Evolutionary conservation across 129 eudicot species (phyloP), one percentile per base, ranked within the genome.

Genomic region (Arctium minus): DNA sequence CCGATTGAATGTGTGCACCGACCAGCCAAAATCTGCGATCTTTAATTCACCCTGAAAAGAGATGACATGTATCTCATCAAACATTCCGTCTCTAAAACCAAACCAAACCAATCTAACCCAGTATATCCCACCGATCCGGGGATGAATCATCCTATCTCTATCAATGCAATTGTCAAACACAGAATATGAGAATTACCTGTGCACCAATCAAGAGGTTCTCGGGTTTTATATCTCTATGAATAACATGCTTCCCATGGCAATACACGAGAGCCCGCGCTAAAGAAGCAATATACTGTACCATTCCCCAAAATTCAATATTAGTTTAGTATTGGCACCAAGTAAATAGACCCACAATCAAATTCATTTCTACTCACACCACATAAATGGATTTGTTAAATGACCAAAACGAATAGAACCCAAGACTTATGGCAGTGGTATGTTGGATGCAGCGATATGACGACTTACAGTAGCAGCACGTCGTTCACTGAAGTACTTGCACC

Each of bases 1-100:
- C 56, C 98, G 92, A 76, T 87, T 91, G 31, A 94, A 94, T 50
- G 98, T 94, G 82, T 94, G 98, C 40, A 94, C 98, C 15, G 98
- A 93, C 98, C 98, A 94, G 37, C 98, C 98, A 86, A 94, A 94
- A 86, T 94, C 98, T 10, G 98, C 98, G 64, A 94, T 94, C 90
- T 94, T 94, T 18, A 94, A 87, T 81, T 94, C 98, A 60, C 98
- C 98, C 98, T 94, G 90, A 22, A 22, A 32, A 76, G 31, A 75
- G 17, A 85, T 48, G 12, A 73, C 15, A 62, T 30, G 17, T 11
- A 15, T 40, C 3, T 65, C 71, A 72, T 10, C 62, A 2, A 40
- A 44, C 35, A 38, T 56, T 56, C 4, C 17, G 18, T 48, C 62
- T 48, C 62, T 48, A 48, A 48, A 11, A 12, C n/a, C 62, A 48